Evolutionary conservation across 164 flowering plant genomes (phyloP).

Genomic region (Kingdonia uniflora): DNA sequence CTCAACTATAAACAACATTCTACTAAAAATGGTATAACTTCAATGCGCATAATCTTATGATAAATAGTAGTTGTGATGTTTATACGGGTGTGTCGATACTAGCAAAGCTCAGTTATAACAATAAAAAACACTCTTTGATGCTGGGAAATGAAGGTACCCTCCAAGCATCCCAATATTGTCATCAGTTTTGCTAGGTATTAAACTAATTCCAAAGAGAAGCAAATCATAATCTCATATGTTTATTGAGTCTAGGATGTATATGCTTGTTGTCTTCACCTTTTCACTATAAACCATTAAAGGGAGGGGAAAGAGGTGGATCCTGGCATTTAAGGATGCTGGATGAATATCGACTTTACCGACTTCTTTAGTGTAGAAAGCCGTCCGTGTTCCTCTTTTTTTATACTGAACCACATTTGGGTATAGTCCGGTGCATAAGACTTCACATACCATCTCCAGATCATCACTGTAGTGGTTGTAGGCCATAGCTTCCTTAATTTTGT

Average conservation of each 20-base stretch:
- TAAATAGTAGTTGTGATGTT: no score
- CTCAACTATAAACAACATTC: no score
- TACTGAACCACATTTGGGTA: constrained; percentile 97
- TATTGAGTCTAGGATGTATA: constrained; percentile 75
- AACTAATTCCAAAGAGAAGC: constrained; percentile 87
- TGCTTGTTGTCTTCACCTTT: constrained; percentile 76
- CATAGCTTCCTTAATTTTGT: constrained; percentile 54
- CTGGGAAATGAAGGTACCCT: constrained; percentile 95
- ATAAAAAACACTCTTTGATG: constrained; percentile 70
- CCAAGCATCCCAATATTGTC: constrained; percentile 95
- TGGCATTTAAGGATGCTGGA: constrained; percentile 93
- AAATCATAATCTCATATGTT: constrained; percentile 93
- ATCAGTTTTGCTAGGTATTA: constrained; percentile 58
- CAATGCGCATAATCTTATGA: no score
- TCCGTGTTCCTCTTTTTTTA: constrained; percentile 88
- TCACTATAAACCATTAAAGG: constrained; percentile 94
- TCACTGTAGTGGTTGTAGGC: constrained; percentile 74
- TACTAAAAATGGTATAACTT: no score
- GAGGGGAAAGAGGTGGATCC: constrained; percentile 66
- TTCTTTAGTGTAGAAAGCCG: constrained; percentile 86
- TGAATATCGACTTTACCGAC: constrained; percentile 94
- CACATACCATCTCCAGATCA: constrained; percentile 93
- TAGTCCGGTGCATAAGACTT: constrained; percentile 92
- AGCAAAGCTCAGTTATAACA: constrained; percentile 2
- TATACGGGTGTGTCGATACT: no score